Base-by-base conservation (phyloP, 1,139 yeast species). In the Diutina neorugosa region DNA sequence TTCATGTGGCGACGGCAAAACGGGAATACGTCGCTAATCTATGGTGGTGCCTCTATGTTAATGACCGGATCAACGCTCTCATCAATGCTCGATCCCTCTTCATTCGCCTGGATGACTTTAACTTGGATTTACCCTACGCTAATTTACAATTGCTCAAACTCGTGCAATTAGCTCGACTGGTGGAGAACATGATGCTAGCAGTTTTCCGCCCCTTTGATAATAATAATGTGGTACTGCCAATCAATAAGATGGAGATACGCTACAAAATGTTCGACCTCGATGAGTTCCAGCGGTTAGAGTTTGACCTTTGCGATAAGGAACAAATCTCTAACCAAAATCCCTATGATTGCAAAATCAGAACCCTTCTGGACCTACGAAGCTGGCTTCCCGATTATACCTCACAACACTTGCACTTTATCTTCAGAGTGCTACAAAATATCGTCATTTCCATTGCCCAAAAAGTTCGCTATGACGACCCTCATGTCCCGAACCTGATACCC, bases 1-100 rank as follows among this genome's bases (percentile, higher is more conserved):
- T 56, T n/a, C 57, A 57, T 16, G 57, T 61, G 8, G 37, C 40
- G 1, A 18, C 20, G 7, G n/a, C 3, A 2, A 27, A 46, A 12
- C 14, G n/a, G 21, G 62, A 59, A 18, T 65, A 68, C 53, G 59
- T 65, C 41, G 60, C 64, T n/a, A 62, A 64, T 51, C 57, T 70
- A 23, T 71, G 75, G 74, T 71, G 74, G 73, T 60, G 65, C 44
- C 61, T 71, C 54, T 70, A 62, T 54, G 59, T 70, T 2, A 59
- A 69, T 54, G 76, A 71, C 57, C 57, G 73, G 25, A 64, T 69
- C 59, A 70, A 66, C 57, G 73, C 71, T 4, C 62, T 71, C 53
- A 67, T 68, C 21, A 70, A 70, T 54, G 71, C 72, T 8, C 62
- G 74, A 4, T 70, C 73, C 3, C 54, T 71, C 51, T 65, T 69